Evolutionary conservation across 2,329 filamentous ascomycete species (phyloP).

Genomic region (Pseudocercospora vitis): DNA sequence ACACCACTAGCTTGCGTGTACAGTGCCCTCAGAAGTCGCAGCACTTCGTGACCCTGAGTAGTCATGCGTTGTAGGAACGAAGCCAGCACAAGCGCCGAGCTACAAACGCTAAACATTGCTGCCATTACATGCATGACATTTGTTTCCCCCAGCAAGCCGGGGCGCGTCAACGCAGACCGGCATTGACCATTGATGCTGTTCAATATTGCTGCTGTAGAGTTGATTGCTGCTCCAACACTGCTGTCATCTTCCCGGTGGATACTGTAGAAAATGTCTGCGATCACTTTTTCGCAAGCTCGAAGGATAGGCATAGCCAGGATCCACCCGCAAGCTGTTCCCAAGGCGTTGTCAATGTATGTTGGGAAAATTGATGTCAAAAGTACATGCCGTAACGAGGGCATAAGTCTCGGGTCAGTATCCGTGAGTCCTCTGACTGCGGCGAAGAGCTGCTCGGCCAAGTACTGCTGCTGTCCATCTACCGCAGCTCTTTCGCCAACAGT

Average conservation of each 20-base stretch:
- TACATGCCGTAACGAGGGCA: slow-evolving; percentile 51
- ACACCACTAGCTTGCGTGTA: slow-evolving; percentile 5
- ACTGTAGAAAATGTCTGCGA: slow-evolving; percentile 48
- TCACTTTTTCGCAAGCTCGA: slow-evolving; percentile 46
- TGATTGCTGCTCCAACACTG: slow-evolving; percentile 36
- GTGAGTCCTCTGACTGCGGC: slow-evolving; percentile 49
- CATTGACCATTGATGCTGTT: slow-evolving; percentile 23
- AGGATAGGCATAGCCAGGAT: slow-evolving; percentile 55
- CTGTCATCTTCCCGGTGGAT: slow-evolving; percentile 45
- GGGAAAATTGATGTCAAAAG: slow-evolving; percentile 58
- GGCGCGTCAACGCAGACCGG: slow-evolving; percentile 9
- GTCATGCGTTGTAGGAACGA: slow-evolving; percentile 20
- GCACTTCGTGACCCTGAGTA: slow-evolving; percentile 7
- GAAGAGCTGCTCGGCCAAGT: slow-evolving; percentile 56
- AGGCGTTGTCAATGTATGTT: slow-evolving; percentile 54
- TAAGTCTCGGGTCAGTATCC: slow-evolving; percentile 40
- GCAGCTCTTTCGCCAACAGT: slow-evolving; percentile 60
- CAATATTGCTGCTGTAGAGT: slow-evolving; percentile 19
- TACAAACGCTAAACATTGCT: slow-evolving; percentile 21
- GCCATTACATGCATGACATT: slow-evolving; percentile 14
- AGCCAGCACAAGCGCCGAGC: slow-evolving; percentile 16
- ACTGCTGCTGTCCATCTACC: slow-evolving; percentile 57
- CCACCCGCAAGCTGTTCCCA: slow-evolving; percentile 51
- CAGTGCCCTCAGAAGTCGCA: slow-evolving; percentile 12
- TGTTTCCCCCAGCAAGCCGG: slow-evolving; percentile 19